Conservation (phyloP, 306 rosid species). For the Arachis stenosperma region DNA sequence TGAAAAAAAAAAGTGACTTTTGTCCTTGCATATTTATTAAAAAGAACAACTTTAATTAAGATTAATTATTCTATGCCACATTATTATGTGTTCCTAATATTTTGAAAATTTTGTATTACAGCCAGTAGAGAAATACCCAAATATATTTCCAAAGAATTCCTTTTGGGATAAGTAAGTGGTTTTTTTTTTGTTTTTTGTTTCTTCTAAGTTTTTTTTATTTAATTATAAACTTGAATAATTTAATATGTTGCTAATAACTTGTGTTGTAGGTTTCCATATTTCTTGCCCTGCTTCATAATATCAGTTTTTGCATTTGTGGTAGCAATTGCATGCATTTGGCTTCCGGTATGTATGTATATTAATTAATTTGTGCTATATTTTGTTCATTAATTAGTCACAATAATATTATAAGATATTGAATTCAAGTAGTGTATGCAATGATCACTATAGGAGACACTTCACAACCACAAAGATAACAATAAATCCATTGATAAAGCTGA, state of each 20-base stretch:
- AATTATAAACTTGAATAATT: background rate
- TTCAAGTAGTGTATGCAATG: constrained; percentile 4
- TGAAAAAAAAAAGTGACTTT: too few relatives aligned
- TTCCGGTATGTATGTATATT: constrained; percentile 42
- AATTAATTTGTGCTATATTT: too few relatives aligned
- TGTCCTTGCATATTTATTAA: too few relatives aligned
- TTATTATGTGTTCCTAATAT: background rate
- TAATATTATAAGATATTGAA: too few relatives aligned
- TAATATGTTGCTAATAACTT: constrained; percentile 1
- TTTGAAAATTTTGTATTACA: constrained; percentile 43
- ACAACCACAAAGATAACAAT: constrained; percentile 48
- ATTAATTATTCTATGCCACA: too few relatives aligned
- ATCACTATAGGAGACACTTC: constrained; percentile 74
- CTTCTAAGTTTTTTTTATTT: background rate
- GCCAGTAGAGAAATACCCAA: constrained; percentile 82
- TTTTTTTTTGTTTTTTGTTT: background rate
- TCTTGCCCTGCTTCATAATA: constrained; percentile 45
- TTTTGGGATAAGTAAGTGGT: constrained; percentile 73
- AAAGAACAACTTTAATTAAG: too few relatives aligned
- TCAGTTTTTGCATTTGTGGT: constrained; percentile 44
- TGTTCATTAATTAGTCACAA: too few relatives aligned
- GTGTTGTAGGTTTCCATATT: constrained; percentile 51
- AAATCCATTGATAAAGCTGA: constrained; percentile 39
- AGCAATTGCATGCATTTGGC: constrained; percentile 50
- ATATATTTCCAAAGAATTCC: constrained; percentile 61